Evolutionary conservation across 148 eudicot species (phyloP).

Genomic region (Rhododendron ferrugineum): DNA sequence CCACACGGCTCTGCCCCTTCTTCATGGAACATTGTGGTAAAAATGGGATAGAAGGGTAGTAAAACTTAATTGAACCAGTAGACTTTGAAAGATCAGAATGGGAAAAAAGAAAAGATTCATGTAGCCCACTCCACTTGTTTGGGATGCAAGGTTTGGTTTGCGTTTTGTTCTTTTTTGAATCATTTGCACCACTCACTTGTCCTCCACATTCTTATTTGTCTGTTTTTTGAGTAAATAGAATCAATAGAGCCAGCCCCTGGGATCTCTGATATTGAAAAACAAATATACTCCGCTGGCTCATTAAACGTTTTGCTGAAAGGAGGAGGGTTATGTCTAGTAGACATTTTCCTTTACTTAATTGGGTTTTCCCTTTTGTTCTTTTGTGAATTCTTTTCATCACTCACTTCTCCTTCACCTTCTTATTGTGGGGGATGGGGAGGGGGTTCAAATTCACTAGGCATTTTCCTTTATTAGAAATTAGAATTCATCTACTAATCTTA

Average conservation of each 20-base stretch:
- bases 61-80: background rate
- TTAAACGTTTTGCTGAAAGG: background rate
- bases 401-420: background rate
- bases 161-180: background rate
- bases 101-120: background rate
- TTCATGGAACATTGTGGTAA: background rate
- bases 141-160: background rate
- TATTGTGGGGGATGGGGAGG: background rate
- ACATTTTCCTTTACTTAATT: background rate
- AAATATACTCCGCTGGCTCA: background rate
- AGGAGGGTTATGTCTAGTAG: background rate
- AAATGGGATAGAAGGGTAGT: background rate
- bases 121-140: background rate
- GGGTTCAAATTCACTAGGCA: background rate
- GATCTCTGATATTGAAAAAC: background rate
- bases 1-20: background rate
- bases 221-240: background rate
- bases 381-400: background rate
- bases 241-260: background rate
- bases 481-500: background rate
- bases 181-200: background rate
- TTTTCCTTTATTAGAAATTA: background rate
- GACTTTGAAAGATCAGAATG: background rate
- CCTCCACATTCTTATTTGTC: background rate
- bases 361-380: background rate